Evolutionary conservation across 1,284 basidiomycete species (phyloP).

Genomic region (Ustilago trichophora): DNA sequence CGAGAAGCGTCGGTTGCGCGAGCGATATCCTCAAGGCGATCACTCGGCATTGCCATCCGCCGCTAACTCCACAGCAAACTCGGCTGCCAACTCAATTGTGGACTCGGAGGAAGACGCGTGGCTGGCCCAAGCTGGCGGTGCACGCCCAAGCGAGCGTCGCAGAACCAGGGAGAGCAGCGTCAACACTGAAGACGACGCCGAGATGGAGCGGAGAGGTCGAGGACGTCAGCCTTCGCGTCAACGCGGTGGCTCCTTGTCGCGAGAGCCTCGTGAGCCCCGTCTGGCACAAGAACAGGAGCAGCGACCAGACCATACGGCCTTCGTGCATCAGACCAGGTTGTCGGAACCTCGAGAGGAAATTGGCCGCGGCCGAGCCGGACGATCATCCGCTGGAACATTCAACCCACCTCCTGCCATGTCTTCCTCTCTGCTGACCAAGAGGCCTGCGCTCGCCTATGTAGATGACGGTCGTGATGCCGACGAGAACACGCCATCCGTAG

Average conservation of each 20-base stretch:
- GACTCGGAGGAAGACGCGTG: constrained; percentile 38
- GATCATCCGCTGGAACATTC: constrained; percentile 10
- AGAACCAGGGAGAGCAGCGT: constrained; percentile 23
- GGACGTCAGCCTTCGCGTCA: constrained; percentile 28
- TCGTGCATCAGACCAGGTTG: neutral
- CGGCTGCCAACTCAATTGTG: constrained; percentile 37
- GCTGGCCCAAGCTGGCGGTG: constrained; percentile 4
- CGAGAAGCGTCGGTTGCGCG: constrained; percentile 53
- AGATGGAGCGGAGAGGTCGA: constrained; percentile 36
- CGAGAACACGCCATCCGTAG: constrained; percentile 43
- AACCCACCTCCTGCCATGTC: constrained; percentile 32
- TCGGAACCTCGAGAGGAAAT: constrained; percentile 13
- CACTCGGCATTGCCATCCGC: constrained; percentile 56
- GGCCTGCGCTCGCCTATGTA: constrained; percentile 33
- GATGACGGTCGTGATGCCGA: constrained; percentile 42
- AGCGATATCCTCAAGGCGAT: constrained; percentile 58
- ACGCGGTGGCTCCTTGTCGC: constrained; percentile 20
- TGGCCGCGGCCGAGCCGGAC: constrained; percentile 18
- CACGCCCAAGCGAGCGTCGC: neutral
- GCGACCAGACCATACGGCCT: neutral
- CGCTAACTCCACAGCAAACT: constrained; percentile 44
- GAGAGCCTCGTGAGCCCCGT: constrained; percentile 24
- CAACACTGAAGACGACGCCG: constrained; percentile 33
- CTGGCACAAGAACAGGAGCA: constrained; percentile 6
- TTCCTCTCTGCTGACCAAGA: constrained; percentile 35